Evolutionary conservation across 2,329 filamentous ascomycete species (phyloP).

Genomic region (Phaeosphaeriaceae sp.): DNA sequence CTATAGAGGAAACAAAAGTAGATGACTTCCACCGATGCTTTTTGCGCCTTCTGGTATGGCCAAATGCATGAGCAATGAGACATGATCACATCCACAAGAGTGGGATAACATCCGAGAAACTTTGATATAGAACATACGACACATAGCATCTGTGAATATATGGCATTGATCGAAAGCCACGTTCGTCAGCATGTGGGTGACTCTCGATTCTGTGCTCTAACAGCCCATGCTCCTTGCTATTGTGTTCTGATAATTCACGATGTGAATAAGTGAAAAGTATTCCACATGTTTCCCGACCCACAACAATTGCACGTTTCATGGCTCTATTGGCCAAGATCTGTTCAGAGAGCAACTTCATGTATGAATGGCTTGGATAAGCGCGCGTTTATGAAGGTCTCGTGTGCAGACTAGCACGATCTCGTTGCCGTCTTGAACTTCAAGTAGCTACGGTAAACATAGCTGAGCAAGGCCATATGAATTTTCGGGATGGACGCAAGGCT

Average conservation of each 20-base stretch:
- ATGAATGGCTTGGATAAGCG: too few species aligned
- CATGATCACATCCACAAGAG: background rate
- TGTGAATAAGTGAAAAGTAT: too few species aligned
- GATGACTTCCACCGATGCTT: background rate
- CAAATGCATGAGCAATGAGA: background rate
- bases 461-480: too few species aligned
- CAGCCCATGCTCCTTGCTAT: background rate
- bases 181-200: background rate
- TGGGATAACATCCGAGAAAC: background rate
- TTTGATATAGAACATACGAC: background rate
- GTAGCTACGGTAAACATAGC: too few species aligned
- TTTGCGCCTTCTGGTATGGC: background rate
- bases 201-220: background rate
- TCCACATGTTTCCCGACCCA: too few species aligned
- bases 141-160: background rate
- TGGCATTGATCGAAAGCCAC: background rate
- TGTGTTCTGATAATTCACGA: background rate
- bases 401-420: too few species aligned
- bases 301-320: too few species aligned
- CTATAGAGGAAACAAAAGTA: conserved; percentile 31
- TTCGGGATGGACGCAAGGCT: too few species aligned
- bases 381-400: too few species aligned
- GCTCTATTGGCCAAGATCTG: too few species aligned
- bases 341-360: too few species aligned
- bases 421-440: too few species aligned